Evolutionary conservation across 176 grass and related monocot species (phyloP).

Genomic region (Tillandsia fasciculata): DNA sequence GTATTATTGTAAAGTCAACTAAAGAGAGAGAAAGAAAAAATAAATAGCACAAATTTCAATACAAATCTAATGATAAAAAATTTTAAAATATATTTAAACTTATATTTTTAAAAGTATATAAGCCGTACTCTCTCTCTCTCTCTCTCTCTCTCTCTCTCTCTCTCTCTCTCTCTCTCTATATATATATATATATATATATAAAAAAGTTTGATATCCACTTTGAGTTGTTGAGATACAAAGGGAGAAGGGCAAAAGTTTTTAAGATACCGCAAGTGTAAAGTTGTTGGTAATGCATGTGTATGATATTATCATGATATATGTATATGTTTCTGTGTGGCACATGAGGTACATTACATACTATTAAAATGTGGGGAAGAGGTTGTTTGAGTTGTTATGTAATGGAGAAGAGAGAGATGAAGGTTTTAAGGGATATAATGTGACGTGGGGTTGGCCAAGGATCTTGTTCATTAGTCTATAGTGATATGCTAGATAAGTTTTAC

Average conservation of each 20-base stretch:
- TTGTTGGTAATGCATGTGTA: background rate
- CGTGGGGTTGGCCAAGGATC: background rate
- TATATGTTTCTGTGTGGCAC: background rate
- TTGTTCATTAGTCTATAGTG: background rate
- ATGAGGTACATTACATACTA: background rate
- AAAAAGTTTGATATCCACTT: background rate
- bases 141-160: no score
- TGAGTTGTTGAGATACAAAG: background rate
- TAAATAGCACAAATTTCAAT: no score
- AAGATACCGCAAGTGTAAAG: constrained; percentile 2
- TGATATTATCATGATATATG: background rate
- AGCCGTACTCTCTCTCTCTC: no score
- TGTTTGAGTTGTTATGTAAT: background rate
- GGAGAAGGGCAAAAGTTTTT: background rate
- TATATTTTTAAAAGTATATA: no score
- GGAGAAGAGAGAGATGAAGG: background rate
- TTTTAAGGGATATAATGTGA: constrained; percentile 25
- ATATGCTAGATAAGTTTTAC: constrained; percentile 4
- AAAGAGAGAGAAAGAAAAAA: no score
- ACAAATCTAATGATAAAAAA: no score
- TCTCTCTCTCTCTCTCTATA: no score
- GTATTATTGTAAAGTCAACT: no score
- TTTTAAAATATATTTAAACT: no score
- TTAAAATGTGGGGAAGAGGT: no score
- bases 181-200: no score